Evolutionary conservation across 108 stramenopile genomes (phyloP).

Genomic region (Nitzschia sp.): DNA sequence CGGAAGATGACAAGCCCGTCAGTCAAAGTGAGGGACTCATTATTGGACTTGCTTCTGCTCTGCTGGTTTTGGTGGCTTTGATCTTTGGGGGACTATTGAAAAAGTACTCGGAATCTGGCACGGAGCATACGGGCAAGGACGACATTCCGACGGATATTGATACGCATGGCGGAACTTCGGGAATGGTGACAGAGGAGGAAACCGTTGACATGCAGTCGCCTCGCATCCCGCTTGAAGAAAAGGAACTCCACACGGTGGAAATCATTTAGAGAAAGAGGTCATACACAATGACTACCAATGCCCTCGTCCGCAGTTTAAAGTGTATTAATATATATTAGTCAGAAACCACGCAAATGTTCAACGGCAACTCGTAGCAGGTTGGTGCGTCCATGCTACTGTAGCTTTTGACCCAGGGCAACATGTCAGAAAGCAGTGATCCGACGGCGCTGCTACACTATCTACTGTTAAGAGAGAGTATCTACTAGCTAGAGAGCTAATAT

Average conservation of each 20-base stretch:
- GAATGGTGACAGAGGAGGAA: constrained; percentile 9
- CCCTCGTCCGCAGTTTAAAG: no score
- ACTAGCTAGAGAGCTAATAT: no score
- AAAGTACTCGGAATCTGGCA: not conserved
- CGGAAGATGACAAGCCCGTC: not conserved
- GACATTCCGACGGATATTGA: not conserved
- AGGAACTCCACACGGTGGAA: constrained; percentile 10
- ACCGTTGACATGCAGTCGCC: constrained; percentile 12
- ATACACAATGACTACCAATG: no score
- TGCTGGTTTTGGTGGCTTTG: constrained; percentile 12
- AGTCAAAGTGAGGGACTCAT: not conserved
- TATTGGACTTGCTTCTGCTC: not conserved
- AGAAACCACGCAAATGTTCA: no score
- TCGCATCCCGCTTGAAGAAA: not conserved
- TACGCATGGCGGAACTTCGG: not conserved
- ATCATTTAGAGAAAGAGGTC: constrained; percentile 17
- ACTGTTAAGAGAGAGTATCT: no score
- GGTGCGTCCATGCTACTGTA: no score
- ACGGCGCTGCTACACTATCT: no score
- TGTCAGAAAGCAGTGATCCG: no score
- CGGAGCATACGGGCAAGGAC: not conserved
- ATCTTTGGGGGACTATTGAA: not conserved
- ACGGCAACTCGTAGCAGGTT: no score
- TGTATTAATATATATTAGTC: no score
- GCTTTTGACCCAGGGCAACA: no score